Evolutionary conservation across 1,139 yeast species (phyloP).

Genomic region (Kodamaea suecica): DNA sequence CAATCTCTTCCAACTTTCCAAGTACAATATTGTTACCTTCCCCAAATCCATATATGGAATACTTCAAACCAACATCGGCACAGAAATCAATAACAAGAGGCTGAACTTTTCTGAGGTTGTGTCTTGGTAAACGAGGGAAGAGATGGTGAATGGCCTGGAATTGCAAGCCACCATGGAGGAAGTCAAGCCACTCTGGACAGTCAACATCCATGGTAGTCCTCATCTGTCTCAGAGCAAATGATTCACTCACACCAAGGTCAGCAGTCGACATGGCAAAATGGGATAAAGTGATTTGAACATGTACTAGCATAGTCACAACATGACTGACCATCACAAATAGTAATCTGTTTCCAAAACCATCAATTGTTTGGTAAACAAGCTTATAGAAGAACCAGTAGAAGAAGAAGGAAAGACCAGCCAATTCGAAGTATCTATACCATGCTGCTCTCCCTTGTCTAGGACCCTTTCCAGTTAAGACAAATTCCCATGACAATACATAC

Average conservation of each 20-base stretch:
- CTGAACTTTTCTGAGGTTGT: constrained; percentile 75
- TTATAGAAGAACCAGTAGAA: constrained; percentile 78
- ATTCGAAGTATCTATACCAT: constrained; percentile 78
- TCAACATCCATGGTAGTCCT: constrained; percentile 95
- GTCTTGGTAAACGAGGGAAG: constrained; percentile 87
- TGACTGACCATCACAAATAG: constrained; percentile 71
- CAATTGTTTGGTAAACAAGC: constrained; percentile 50
- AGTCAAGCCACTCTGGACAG: constrained; percentile 91
- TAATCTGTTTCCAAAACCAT: constrained; percentile 50
- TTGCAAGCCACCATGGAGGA: constrained; percentile 87
- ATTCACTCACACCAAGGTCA: constrained; percentile 76
- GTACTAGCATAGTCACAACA: constrained; percentile 81
- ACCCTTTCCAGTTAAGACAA: constrained; percentile 63
- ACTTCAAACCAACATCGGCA: constrained; percentile 70
- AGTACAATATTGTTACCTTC: constrained; percentile 74
- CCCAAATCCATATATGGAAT: constrained; percentile 81
- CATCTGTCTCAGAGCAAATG: constrained; percentile 77
- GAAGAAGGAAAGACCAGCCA: constrained; percentile 65
- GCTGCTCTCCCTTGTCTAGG: constrained; percentile 82
- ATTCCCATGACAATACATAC: constrained; percentile 77
- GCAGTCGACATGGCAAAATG: constrained; percentile 95
- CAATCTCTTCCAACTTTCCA: constrained; percentile 67
- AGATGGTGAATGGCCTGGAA: constrained; percentile 89
- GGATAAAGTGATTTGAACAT: constrained; percentile 84
- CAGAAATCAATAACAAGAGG: constrained; percentile 72